Conservation (phyloP, 306 rosid genomes). For the Vigna mungo region DNA sequence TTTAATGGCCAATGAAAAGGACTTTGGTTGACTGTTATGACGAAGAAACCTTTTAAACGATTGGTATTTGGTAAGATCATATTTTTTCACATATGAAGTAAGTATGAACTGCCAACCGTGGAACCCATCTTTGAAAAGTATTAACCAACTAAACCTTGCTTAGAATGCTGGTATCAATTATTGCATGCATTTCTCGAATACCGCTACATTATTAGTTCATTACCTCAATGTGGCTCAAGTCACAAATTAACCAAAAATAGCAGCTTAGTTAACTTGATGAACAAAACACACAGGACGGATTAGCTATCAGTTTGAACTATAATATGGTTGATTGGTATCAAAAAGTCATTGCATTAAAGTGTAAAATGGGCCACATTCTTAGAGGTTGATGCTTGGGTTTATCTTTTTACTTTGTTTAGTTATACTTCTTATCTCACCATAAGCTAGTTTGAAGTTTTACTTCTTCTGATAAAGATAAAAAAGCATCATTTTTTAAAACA, state of each 20-base stretch:
- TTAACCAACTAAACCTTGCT: slow-evolving; percentile 51
- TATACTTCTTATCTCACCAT: neutral
- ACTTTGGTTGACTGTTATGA: slow-evolving; percentile 64
- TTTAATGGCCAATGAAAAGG: slow-evolving; percentile 55
- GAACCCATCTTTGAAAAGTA: slow-evolving; percentile 62
- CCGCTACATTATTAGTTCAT: neutral
- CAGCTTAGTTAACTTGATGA: slow-evolving; percentile 37
- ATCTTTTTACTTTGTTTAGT: neutral
- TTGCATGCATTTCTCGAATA: slow-evolving; percentile 29
- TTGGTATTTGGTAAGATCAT: slow-evolving; percentile 44
- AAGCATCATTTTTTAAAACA: too few relatives aligned
- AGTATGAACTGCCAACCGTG: slow-evolving; percentile 38
- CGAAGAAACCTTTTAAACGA: slow-evolving; percentile 53
- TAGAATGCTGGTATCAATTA: slow-evolving; percentile 40
- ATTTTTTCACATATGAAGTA: slow-evolving; percentile 33
- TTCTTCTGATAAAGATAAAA: too few relatives aligned
- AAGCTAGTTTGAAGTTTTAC: too few relatives aligned
- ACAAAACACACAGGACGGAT: slow-evolving; percentile 32
- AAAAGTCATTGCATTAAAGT: slow-evolving; percentile 30
- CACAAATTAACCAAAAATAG: slow-evolving; percentile 16
- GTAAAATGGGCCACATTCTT: slow-evolving; percentile 10
- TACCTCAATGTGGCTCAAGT: slow-evolving; percentile 39
- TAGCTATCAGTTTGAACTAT: neutral
- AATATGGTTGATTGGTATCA: neutral
- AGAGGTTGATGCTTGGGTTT: slow-evolving; percentile 19